A percentile compares a stretch with the other conserved stretches of the same genome.
phyloP scores from a whole-genome alignment of 179 eudicot species.

The Beta lomatogona region DNA sequence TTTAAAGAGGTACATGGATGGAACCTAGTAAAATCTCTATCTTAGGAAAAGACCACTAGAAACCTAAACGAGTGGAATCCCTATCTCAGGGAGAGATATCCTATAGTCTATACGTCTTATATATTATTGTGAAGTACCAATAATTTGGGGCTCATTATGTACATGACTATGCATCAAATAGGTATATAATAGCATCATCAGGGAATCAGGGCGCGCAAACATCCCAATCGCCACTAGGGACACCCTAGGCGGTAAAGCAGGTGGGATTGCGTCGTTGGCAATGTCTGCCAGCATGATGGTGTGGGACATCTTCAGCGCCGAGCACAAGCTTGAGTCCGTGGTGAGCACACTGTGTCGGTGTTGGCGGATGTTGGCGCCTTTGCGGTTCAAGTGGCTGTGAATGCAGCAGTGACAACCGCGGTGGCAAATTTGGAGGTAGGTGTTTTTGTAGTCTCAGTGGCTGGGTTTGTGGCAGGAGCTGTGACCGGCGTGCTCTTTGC shows the following conservation, averaged over 20 bases:
- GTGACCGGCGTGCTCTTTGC: background rate
- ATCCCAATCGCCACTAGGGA: background rate
- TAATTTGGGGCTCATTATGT: too few species aligned
- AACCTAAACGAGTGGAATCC: too few species aligned
- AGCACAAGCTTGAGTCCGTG: slow-evolving; percentile 7
- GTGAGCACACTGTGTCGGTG: background rate
- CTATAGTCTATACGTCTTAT: too few species aligned
- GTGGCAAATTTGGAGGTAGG: background rate
- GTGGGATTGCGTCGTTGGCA: background rate
- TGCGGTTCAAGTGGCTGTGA: background rate
- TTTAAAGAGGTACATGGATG: too few species aligned
- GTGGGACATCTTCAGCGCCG: slow-evolving; percentile 21
- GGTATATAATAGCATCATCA: slow-evolving; percentile 1
- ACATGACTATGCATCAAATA: background rate
- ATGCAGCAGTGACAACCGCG: background rate
- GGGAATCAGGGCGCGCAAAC: slow-evolving; percentile 6
- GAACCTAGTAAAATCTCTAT: too few species aligned
- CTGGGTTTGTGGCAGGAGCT: slow-evolving; percentile 5
- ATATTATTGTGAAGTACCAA: too few species aligned
- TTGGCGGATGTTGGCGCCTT: background rate
- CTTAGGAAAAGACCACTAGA: too few species aligned
- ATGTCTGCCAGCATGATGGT: slow-evolving; percentile 7
- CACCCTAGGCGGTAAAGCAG: background rate
- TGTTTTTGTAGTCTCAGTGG: background rate
- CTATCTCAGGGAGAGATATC: too few species aligned